A percentile compares a stretch with the other conserved stretches of the same genome.
Conservation (phyloP, 768 basidiomycete genomes). For the Psilocybe cubensis region DNA sequence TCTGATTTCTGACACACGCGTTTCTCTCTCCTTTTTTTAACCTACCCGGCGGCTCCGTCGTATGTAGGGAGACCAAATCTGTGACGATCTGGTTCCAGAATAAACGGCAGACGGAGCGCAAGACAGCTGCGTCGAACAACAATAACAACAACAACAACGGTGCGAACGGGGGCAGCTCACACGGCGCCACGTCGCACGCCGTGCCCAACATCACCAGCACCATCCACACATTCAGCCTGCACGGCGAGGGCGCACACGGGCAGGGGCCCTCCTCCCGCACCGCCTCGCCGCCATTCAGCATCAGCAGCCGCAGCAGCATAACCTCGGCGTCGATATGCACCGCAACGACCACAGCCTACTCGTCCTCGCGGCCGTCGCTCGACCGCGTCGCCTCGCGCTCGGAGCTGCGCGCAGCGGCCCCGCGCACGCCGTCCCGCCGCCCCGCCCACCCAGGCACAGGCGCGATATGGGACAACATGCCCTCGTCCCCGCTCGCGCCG, state of each 20-base stretch:
- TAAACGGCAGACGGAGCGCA: slow-evolving; percentile 72
- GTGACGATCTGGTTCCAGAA: slow-evolving; percentile 89
- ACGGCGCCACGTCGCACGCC: slow-evolving; percentile 24
- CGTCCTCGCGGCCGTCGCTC: slow-evolving; percentile 50
- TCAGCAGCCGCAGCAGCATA: slow-evolving; percentile 28
- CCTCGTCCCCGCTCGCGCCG: slow-evolving; percentile 61
- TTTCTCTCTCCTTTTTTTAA: slow-evolving; percentile 5
- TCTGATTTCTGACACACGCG: slow-evolving; percentile 9
- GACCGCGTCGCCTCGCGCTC: slow-evolving; percentile 61
- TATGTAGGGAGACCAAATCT: slow-evolving; percentile 62
- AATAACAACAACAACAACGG: neutral
- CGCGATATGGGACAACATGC: slow-evolving; percentile 59
- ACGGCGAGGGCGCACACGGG: slow-evolving; percentile 17
- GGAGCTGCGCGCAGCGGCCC: slow-evolving; percentile 46
- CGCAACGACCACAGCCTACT: slow-evolving; percentile 14
- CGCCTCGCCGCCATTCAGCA: slow-evolving; percentile 25
- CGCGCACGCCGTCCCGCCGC: slow-evolving; percentile 43
- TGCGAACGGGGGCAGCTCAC: slow-evolving; percentile 16
- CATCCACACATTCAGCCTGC: slow-evolving; percentile 29
- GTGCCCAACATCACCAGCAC: slow-evolving; percentile 34
- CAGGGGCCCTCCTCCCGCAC: slow-evolving; percentile 25
- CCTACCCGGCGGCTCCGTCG: neutral
- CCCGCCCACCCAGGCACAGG: slow-evolving; percentile 32
- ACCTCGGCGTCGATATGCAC: slow-evolving; percentile 14
- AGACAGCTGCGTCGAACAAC: slow-evolving; percentile 40